phyloP scores from a whole-genome alignment of 2,329 filamentous ascomycete species.

The Penicillium sp. region DNA sequence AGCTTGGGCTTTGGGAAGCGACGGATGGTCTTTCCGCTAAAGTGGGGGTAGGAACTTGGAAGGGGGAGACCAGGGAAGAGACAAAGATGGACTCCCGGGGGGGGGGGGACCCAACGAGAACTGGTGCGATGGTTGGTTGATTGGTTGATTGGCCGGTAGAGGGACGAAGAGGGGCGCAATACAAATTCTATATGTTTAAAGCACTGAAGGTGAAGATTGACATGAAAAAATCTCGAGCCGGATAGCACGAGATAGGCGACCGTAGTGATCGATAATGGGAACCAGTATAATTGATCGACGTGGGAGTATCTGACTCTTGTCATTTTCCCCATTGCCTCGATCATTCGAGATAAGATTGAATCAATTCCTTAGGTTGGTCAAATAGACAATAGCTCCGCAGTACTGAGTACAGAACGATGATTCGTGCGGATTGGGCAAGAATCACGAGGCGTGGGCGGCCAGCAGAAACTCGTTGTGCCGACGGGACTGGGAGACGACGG shows the following conservation, averaged over 20 bases:
- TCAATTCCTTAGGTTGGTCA: not conserved
- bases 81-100: not conserved
- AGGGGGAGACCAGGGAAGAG: conserved; percentile 1
- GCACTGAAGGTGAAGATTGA: no score
- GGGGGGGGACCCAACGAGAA: not conserved
- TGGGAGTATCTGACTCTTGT: no score
- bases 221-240: not conserved
- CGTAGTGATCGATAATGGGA: no score
- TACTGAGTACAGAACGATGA: not conserved
- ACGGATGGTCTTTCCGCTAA: conserved; percentile 16
- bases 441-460: not conserved
- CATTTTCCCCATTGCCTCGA: not conserved
- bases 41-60: conserved; percentile 2
- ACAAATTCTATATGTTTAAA: no score
- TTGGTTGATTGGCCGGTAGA: not conserved
- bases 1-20: conserved; percentile 24
- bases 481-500: not conserved
- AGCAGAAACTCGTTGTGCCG: not conserved
- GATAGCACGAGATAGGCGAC: not conserved
- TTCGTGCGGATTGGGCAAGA: not conserved
- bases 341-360: no score
- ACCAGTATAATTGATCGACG: no score
- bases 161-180: not conserved
- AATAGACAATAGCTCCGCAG: not conserved
- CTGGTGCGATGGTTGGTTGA: not conserved